phyloP scores from a whole-genome alignment of 2,329 filamentous ascomycete species.

The Venturia nashicola region DNA sequence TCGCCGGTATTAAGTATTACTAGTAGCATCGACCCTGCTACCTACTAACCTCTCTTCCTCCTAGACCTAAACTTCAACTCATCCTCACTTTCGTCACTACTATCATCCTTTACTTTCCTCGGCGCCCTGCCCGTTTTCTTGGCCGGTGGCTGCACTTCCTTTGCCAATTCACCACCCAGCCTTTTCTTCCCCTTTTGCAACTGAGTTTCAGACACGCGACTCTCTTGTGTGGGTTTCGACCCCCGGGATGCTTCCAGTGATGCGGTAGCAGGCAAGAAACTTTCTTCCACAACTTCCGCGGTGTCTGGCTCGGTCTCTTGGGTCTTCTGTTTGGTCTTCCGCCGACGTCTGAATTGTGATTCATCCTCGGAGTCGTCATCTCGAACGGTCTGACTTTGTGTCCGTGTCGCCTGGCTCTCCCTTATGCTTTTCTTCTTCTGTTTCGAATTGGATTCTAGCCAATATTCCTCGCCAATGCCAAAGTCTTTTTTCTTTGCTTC shows the following conservation, averaged over 20 bases:
- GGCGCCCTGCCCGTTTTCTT: slow-evolving; percentile 1
- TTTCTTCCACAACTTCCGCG: slow-evolving; percentile 4
- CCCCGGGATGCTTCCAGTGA: not conserved
- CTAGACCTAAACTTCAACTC: slow-evolving; percentile 44
- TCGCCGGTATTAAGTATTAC: not conserved
- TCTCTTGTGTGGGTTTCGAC: not conserved
- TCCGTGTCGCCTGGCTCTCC: not conserved
- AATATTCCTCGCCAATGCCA: slow-evolving; percentile 66
- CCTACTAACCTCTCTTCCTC: slow-evolving; percentile 23
- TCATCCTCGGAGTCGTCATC: slow-evolving; percentile 2
- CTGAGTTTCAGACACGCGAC: not conserved
- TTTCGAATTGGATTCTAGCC: slow-evolving; percentile 39
- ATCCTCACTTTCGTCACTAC: slow-evolving; percentile 42
- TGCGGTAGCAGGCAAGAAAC: not conserved
- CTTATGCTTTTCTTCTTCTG: slow-evolving; percentile 4
- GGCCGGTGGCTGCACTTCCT: slow-evolving; percentile 5
- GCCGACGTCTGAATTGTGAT: not conserved
- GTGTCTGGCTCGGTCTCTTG: not conserved
- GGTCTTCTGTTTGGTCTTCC: not conserved
- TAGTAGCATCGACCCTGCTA: not conserved
- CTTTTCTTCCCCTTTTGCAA: slow-evolving; percentile 10
- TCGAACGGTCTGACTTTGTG: slow-evolving; percentile 4
- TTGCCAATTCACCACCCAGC: slow-evolving; percentile 11
- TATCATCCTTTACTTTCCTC: slow-evolving; percentile 17
- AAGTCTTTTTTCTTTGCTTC: slow-evolving; percentile 60